These are phyloP conservation scores for Phyllosticta citriasiana DNA, from an alignment of 2,329 filamentous ascomycete species.

Conservation along the genomic window DNA sequence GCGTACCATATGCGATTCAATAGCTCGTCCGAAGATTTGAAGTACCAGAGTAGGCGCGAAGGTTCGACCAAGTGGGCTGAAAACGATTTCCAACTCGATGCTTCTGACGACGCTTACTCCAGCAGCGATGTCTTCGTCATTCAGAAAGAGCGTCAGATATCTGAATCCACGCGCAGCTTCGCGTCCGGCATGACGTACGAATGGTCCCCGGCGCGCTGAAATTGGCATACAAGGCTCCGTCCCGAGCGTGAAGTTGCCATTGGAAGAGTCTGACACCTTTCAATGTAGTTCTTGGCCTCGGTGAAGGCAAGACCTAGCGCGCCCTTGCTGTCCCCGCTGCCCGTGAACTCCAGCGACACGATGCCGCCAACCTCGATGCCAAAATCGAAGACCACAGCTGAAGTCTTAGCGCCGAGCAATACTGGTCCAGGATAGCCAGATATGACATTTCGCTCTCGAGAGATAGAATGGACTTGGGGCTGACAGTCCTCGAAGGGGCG, in stretches of 20 bases:
- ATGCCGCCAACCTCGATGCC: slow-evolving; percentile 50
- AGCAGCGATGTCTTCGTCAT: slow-evolving; percentile 21
- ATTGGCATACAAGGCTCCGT: slow-evolving; percentile 38
- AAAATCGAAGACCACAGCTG: slow-evolving; percentile 49
- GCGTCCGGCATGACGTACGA: slow-evolving; percentile 35
- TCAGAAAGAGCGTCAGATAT: slow-evolving; percentile 41
- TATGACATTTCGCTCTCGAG: slow-evolving; percentile 23
- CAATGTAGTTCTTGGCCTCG: slow-evolving; percentile 34
- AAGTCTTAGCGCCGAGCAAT: slow-evolving; percentile 37
- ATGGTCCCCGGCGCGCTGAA: slow-evolving; percentile 25
- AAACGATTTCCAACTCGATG: slow-evolving; percentile 37
- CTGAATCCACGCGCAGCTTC: slow-evolving; percentile 42
- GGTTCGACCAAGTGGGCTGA: slow-evolving; percentile 40
- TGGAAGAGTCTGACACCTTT: slow-evolving; percentile 34
- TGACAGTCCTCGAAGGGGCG: slow-evolving; percentile 43
- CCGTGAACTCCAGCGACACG: slow-evolving; percentile 40
- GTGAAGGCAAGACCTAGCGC: slow-evolving; percentile 31
- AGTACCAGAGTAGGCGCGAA: slow-evolving; percentile 31
- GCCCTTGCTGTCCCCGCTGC: slow-evolving; percentile 26
- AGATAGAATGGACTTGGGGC: slow-evolving; percentile 36
- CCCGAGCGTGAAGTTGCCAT: slow-evolving; percentile 29
- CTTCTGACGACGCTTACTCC: slow-evolving; percentile 27
- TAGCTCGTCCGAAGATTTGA: slow-evolving; percentile 23
- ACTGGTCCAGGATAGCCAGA: slow-evolving; percentile 19
- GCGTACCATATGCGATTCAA: slow-evolving; percentile 39